phyloP scores from a whole-genome alignment of 176 grass and related monocot genomes.

The Poa pratensis region DNA sequence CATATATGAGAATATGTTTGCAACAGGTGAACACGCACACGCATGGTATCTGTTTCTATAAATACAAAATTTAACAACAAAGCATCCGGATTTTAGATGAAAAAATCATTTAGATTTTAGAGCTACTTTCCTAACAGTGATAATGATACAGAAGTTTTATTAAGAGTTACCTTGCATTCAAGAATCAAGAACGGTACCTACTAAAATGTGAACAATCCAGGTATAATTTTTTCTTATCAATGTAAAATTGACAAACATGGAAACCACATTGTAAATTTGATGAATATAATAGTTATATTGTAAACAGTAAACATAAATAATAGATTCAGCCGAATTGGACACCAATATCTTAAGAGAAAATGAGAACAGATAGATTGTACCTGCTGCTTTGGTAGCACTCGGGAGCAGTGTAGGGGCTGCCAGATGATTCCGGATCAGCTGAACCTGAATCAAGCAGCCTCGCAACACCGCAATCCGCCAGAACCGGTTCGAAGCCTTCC shows the following conservation, averaged over 20 bases:
- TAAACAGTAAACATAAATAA: not conserved
- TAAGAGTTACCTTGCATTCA: not conserved
- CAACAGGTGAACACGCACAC: not conserved
- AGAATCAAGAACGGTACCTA: not conserved
- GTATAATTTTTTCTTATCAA: not conserved
- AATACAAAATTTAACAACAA: not conserved
- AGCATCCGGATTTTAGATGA: not conserved
- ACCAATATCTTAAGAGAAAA: constrained; percentile 41
- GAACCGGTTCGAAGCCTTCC: constrained; percentile 69
- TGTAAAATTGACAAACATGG: not conserved
- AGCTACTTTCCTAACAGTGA: not conserved
- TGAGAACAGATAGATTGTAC: constrained; percentile 38
- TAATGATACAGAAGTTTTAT: not conserved
- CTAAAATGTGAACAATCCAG: not conserved
- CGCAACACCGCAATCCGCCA: constrained; percentile 74
- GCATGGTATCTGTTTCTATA: not conserved
- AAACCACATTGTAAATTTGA: constrained; percentile 13
- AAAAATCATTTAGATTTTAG: not conserved
- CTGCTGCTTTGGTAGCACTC: constrained; percentile 89
- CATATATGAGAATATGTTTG: not conserved
- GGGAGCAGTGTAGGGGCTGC: constrained; percentile 62
- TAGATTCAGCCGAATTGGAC: not conserved
- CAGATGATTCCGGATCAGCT: constrained; percentile 49
- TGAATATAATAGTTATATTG: not conserved
- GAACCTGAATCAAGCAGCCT: constrained; percentile 51